A percentile compares a stretch with the other conserved stretches of the same genome.
These are phyloP conservation scores for Lentinula lateritia DNA, from an alignment of 768 basidiomycete species.

Conservation along the genomic window DNA sequence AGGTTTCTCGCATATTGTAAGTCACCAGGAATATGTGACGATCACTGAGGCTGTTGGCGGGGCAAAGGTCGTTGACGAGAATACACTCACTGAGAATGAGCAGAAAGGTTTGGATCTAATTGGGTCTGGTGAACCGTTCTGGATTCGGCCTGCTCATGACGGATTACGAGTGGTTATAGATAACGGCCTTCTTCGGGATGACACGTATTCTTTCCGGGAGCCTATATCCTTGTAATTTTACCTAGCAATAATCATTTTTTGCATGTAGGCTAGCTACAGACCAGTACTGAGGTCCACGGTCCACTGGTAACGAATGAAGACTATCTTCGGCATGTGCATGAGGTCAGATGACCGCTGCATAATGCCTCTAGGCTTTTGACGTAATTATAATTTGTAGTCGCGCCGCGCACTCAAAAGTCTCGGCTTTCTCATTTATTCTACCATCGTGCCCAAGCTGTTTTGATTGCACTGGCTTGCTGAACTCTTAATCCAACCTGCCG, in stretches of 20 bases:
- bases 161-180: slow-evolving; percentile 56
- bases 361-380: background rate
- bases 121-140: slow-evolving; percentile 39
- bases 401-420: background rate
- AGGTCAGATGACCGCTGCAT: no score
- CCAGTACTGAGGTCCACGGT: no score
- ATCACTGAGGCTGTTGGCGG: slow-evolving; percentile 50
- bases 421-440: background rate
- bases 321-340: no score
- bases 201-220: slow-evolving; percentile 34
- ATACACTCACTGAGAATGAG: slow-evolving; percentile 27
- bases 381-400: background rate
- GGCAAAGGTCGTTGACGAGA: slow-evolving; percentile 14
- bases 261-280: no score
- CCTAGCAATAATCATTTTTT: no score
- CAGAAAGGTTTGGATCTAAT: slow-evolving; percentile 40
- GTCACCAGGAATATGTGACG: slow-evolving; percentile 73
- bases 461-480: background rate
- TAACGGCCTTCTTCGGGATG: slow-evolving; percentile 41
- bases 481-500: background rate
- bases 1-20: slow-evolving; percentile 73
- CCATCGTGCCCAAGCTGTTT: background rate
- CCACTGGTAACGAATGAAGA: no score
- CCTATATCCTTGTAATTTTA: background rate
- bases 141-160: slow-evolving; percentile 74